phyloP scores from a whole-genome alignment of 176 grass and related monocot genomes.

The Juncus inflexus region DNA sequence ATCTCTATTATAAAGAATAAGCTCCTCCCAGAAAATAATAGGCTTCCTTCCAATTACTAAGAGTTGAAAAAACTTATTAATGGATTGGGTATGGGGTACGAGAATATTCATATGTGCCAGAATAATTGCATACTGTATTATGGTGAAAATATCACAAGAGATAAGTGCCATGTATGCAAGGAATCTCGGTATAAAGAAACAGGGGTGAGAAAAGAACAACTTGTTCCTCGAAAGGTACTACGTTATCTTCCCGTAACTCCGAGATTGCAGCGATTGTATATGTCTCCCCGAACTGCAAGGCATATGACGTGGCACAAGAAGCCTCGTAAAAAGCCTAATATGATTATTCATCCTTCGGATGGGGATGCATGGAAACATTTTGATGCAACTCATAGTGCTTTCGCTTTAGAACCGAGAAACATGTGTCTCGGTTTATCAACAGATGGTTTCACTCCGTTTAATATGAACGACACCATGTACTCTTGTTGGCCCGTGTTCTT shows the following conservation, averaged over 20 bases:
- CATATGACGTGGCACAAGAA: slow-evolving; percentile 14
- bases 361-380: slow-evolving; percentile 7
- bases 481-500: slow-evolving; percentile 25
- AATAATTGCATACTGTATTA: slow-evolving; percentile 9
- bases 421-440: background rate
- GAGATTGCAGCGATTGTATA: slow-evolving; percentile 3
- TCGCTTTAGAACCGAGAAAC: background rate
- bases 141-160: no score
- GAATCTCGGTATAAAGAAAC: slow-evolving; percentile 2
- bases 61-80: background rate
- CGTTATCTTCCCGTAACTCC: slow-evolving; percentile 16
- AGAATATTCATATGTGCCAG: slow-evolving; percentile 1
- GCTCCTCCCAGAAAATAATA: background rate
- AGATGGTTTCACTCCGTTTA: slow-evolving; percentile 8
- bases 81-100: background rate
- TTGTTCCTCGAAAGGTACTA: background rate
- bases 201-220: no score
- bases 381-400: background rate
- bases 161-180: background rate
- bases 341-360: background rate
- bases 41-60: background rate
- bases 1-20: background rate
- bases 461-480: background rate
- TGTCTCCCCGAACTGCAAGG: background rate
- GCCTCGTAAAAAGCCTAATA: background rate